Base-by-base conservation (phyloP, 768 basidiomycete species). In the Calocera viscosa region DNA sequence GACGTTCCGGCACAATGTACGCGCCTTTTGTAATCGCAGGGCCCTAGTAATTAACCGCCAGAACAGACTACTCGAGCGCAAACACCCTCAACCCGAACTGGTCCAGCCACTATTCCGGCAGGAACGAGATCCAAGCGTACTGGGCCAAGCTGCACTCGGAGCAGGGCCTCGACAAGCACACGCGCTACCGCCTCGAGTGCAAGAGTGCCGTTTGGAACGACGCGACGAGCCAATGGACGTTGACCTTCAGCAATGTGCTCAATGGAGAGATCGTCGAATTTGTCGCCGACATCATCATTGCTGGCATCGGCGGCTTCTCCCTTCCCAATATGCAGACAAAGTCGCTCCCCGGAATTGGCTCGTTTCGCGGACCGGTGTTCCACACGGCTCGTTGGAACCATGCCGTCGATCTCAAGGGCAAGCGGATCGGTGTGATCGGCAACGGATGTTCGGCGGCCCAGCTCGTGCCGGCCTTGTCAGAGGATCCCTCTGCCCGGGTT, bases 381-480 rank as follows among this genome's bases (percentile, higher is more conserved):
- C 86, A 86, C 72, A 83, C 84, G 33, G 80, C 82, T 24, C 71
- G 73, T 65, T 82, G 86, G 86, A 74, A 78, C 49, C 82, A 84
- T 63, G 82, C 82, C 70, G 78, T 86, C 19, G 72, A 78, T 49
- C 71, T 86, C 66, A 75, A 75, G 67, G 81, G 80, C 1, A 85
- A 84, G 73, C 76, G 78, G 30, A 79, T 88, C 7, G 85, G 82
- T 0, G 81, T 87, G 16, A 81, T 86, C 71, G 86, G 85, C 40
- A 86, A 86, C 71, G 86, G 84, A 2, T 85, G 82, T 68, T 84
- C 82, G 43, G 84, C 80, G 80, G 83, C 85, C 5, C 86, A 88
- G 72, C 67, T 74, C 60, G 65, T 76, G 0, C 75, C 76, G 1
- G 35, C 67, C 26, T 69, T 77, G 16, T 63, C 68, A 1, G 34